Conservation (phyloP, 768 basidiomycete species). For the Strobilomyces dryophilus region DNA sequence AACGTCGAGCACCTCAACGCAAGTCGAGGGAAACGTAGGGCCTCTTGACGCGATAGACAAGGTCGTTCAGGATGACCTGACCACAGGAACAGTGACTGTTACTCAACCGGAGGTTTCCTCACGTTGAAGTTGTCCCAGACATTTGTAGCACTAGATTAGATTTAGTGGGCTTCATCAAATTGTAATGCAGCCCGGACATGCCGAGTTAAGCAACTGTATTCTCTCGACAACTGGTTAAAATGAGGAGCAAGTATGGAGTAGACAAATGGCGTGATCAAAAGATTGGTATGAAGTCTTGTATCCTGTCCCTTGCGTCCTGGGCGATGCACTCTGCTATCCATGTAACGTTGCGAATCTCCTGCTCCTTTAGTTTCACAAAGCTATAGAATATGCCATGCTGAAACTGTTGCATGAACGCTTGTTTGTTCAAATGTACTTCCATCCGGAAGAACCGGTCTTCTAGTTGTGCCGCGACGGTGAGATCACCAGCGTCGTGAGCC, state of each 20-base stretch:
- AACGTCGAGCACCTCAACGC: conserved; percentile 4
- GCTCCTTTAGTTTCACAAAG: conserved; percentile 89
- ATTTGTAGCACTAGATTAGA: background rate
- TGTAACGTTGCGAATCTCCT: conserved; percentile 83
- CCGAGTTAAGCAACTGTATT: background rate
- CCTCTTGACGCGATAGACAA: conserved; percentile 3
- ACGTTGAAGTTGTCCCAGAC: background rate
- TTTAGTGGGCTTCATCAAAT: background rate
- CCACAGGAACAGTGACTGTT: background rate
- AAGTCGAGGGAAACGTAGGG: background rate
- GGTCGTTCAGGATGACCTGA: background rate
- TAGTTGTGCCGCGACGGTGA: conserved; percentile 58
- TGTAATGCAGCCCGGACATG: background rate
- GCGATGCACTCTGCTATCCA: conserved; percentile 99
- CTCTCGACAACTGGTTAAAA: background rate
- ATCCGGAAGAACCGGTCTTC: conserved; percentile 94
- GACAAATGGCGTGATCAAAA: conserved; percentile 45
- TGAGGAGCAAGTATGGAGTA: background rate
- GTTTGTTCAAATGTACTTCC: conserved; percentile 93
- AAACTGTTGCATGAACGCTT: conserved; percentile 94
- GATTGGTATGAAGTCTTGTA: conserved; percentile 91
- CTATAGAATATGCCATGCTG: conserved; percentile 91
- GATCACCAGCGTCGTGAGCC: conserved; percentile 36
- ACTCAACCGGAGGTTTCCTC: background rate
- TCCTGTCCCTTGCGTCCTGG: conserved; percentile 92